Evolutionary conservation across 2,329 filamentous ascomycete genomes (phyloP).

Genomic region (Talaromyces sp.): DNA sequence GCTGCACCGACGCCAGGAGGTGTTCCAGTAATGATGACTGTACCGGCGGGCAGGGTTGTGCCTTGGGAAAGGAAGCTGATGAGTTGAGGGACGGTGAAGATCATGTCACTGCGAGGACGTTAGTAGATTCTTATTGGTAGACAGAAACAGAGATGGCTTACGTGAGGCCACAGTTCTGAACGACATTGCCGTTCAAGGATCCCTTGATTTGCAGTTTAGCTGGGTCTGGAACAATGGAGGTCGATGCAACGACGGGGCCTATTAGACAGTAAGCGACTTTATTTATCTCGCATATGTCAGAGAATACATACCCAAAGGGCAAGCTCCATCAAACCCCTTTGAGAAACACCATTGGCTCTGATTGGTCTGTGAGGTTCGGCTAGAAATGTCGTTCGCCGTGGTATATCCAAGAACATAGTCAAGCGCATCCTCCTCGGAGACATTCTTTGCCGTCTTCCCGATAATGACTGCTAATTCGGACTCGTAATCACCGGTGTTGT

Average conservation of each 20-base stretch:
- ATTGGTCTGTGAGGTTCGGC: slow-evolving; percentile 54
- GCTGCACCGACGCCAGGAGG: slow-evolving; percentile 42
- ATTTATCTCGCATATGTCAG: not conserved
- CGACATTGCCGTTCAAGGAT: slow-evolving; percentile 49
- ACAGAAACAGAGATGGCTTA: slow-evolving; percentile 23
- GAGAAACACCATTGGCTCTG: slow-evolving; percentile 58
- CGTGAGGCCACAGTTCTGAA: slow-evolving; percentile 49
- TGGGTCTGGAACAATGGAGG: slow-evolving; percentile 31
- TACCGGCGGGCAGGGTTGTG: slow-evolving; percentile 42
- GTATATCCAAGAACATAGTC: slow-evolving; percentile 64
- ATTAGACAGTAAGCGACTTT: slow-evolving; percentile 2
- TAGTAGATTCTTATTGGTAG: not conserved
- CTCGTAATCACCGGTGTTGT: slow-evolving; percentile 58
- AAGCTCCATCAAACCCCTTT: slow-evolving; percentile 58
- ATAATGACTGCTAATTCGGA: slow-evolving; percentile 58
- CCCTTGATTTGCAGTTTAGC: slow-evolving; percentile 34
- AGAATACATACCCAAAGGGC: slow-evolving; percentile 46
- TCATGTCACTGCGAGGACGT: slow-evolving; percentile 45
- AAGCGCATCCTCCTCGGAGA: slow-evolving; percentile 54
- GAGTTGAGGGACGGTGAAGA: slow-evolving; percentile 50
- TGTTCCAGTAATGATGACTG: slow-evolving; percentile 44
- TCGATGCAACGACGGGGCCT: slow-evolving; percentile 51
- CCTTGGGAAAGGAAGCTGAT: slow-evolving; percentile 41
- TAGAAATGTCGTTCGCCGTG: slow-evolving; percentile 61
- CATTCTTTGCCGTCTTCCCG: slow-evolving; percentile 52